Conservation (phyloP, 352 stramenopile genomes). For the Phytophthora ramorum region DNA sequence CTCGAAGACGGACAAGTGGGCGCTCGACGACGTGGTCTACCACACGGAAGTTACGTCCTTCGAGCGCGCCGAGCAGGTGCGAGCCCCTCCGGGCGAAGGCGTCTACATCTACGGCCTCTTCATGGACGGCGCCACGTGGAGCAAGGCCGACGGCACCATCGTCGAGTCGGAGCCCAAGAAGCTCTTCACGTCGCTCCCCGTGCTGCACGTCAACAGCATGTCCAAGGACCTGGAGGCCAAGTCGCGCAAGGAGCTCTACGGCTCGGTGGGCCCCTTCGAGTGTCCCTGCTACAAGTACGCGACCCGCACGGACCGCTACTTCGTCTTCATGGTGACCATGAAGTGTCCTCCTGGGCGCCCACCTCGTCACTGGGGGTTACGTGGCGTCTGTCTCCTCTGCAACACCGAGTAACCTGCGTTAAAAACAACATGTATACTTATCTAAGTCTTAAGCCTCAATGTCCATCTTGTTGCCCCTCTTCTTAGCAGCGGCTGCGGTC, state of each 20-base stretch:
- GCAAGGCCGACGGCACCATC: slow-evolving; percentile 92
- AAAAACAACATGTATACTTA: slow-evolving; percentile 31
- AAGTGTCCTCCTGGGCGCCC: slow-evolving; percentile 89
- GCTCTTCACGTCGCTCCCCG: slow-evolving; percentile 95
- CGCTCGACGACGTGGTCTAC: slow-evolving; percentile 98
- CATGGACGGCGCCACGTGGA: slow-evolving; percentile 97
- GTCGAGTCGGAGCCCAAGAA: slow-evolving; percentile 97
- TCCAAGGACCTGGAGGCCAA: slow-evolving; percentile 94
- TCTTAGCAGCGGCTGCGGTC: slow-evolving; percentile 19
- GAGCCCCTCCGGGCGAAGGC: slow-evolving; percentile 90
- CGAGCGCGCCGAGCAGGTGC: slow-evolving; percentile 92
- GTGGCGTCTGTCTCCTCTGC: slow-evolving; percentile 94
- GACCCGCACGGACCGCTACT: slow-evolving; percentile 94
- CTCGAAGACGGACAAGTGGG: slow-evolving; percentile 97
- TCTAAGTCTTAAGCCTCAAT: slow-evolving; percentile 34
- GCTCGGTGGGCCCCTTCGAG: slow-evolving; percentile 92
- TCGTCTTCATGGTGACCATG: slow-evolving; percentile 97
- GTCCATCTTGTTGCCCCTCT: slow-evolving; percentile 48
- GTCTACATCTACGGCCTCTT: slow-evolving; percentile 98
- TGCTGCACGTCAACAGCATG: slow-evolving; percentile 97
- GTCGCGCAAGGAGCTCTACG: slow-evolving; percentile 94
- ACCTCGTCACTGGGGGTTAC: slow-evolving; percentile 94
- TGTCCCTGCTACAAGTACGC: slow-evolving; percentile 98
- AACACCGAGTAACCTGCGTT: slow-evolving; percentile 87
- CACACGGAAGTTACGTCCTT: slow-evolving; percentile 97